phyloP scores from a whole-genome alignment of 192 early-diverging fungal genomes.

The Helicostylum pulchrum region DNA sequence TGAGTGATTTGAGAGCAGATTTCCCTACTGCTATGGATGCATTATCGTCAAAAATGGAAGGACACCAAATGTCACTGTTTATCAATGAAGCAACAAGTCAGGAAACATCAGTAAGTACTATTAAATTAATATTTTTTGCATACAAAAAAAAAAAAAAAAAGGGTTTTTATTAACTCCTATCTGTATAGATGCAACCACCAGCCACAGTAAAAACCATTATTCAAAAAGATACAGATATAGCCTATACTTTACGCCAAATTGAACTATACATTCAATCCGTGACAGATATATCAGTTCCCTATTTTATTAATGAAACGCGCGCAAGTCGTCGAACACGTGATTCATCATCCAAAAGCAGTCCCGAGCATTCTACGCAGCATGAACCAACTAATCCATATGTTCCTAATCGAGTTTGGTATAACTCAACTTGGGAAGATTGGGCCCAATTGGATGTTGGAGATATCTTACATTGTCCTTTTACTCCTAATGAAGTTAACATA shows the following conservation, averaged over 20 bases:
- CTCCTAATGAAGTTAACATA: not conserved
- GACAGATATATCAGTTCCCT: not conserved
- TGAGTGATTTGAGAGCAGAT: too few relatives aligned
- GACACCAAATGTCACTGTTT: too few relatives aligned
- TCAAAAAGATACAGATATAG: too few relatives aligned
- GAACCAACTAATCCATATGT: slow-evolving; percentile 13
- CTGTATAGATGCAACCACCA: too few relatives aligned
- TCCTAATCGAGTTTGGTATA: slow-evolving; percentile 10
- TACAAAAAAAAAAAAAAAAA: too few relatives aligned
- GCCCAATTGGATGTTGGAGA: slow-evolving; percentile 13
- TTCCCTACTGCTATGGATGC: too few relatives aligned
- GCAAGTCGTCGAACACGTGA: not conserved
- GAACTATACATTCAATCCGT: slow-evolving; percentile 5
- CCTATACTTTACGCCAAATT: not conserved
- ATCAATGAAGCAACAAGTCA: too few relatives aligned
- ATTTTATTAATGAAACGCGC: not conserved
- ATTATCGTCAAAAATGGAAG: too few relatives aligned
- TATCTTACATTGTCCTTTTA: slow-evolving; percentile 22
- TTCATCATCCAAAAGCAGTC: not conserved
- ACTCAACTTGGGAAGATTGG: slow-evolving; percentile 30
- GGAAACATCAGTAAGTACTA: too few relatives aligned
- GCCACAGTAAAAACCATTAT: too few relatives aligned
- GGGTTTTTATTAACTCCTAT: too few relatives aligned
- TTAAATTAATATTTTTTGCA: too few relatives aligned
- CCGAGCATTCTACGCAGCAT: not conserved